Evolutionary conservation across 495 filamentous ascomycete species (phyloP), one percentile per base, ranked within the genome.

Genomic region (Penicillium longicatenatum): DNA sequence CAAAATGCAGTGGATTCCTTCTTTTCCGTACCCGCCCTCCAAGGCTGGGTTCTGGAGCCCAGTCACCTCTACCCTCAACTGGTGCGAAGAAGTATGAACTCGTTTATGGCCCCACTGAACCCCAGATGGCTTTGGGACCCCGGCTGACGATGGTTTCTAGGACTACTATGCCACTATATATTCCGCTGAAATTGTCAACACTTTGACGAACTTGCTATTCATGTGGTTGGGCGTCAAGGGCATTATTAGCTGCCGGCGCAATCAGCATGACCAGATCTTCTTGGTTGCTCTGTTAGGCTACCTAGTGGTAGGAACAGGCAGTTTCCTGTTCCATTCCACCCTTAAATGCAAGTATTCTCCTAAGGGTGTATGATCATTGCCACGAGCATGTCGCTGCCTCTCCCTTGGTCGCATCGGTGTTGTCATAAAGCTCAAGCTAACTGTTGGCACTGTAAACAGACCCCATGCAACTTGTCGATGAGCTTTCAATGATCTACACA

Each of bases 401-500:
- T 43, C n/a, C 10, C 4, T 22, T 45, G 17, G 7, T 24, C 12
- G 4, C 17, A 22, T 21, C 10, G 0, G 11, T 45, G 41, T 45
- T 22, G 31, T 35, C 12, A 3, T 19, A 17, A 22, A 21, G 14
- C 24, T 31, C 22, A 39, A 37, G 26, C 67, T 73, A 45, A 67
- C 68, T 41, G 50, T 35, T 54, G 39, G 16, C 24, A 11, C 11
- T 2, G 8, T 22, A 14, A 7, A 47, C 70, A 96, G 92, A 98
- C 74, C 91, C 92, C 2, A 97, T 97, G 94, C 94, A 98, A 68
- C 84, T 98, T 16, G 89, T 97, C 33, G 94, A 98, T 66, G 94
- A 98, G 73, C 82, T 97, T 8, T 90, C 88, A 58, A 98, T 98
- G 94, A 97, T 98, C 29, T 98, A 98, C 69, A 97, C 93, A 2